Percentiles rank a stretch among this genome's conserved stretches.
Conservation (phyloP, 441 rosid species). For the Kokia cookei region DNA sequence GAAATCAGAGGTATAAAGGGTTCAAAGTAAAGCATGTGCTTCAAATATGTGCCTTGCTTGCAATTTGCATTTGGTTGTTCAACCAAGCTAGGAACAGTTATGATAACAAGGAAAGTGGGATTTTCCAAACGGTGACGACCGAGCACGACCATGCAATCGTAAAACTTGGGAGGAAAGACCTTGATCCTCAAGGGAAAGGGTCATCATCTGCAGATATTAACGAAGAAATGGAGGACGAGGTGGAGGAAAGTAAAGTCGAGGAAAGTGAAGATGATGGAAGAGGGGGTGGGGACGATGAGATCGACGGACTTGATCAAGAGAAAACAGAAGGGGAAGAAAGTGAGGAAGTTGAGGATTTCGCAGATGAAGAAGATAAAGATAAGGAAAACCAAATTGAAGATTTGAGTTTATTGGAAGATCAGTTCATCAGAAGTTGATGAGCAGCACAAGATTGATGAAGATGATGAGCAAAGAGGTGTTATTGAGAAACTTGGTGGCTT, state of each 20-base stretch:
- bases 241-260: slow-evolving; percentile 21
- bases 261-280: slow-evolving; percentile 20
- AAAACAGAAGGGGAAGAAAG: slow-evolving; percentile 36
- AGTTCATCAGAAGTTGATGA: slow-evolving; percentile 5
- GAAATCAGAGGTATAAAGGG: slow-evolving; percentile 47
- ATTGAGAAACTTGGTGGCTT: background rate
- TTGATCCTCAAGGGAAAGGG: slow-evolving; percentile 11
- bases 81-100: slow-evolving; percentile 40
- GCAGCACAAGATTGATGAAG: slow-evolving; percentile 17
- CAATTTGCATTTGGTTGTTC: slow-evolving; percentile 47
- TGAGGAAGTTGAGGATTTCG: slow-evolving; percentile 54
- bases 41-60: slow-evolving; percentile 43
- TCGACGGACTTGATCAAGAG: slow-evolving; percentile 36
- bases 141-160: background rate
- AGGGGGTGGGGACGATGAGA: slow-evolving; percentile 41
- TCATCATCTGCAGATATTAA: slow-evolving; percentile 1
- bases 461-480: background rate
- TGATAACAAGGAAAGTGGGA: slow-evolving; percentile 12
- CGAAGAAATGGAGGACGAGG: background rate
- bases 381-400: slow-evolving; percentile 13
- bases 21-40: slow-evolving; percentile 47
- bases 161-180: slow-evolving; percentile 53
- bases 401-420: slow-evolving; percentile 14
- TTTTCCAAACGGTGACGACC: background rate
- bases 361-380: slow-evolving; percentile 50